A percentile compares a stretch with the other conserved stretches of the same genome.
Evolutionary conservation across 2,329 filamentous ascomycete species (phyloP).

Genomic region (Coniochaeta prunicola): DNA sequence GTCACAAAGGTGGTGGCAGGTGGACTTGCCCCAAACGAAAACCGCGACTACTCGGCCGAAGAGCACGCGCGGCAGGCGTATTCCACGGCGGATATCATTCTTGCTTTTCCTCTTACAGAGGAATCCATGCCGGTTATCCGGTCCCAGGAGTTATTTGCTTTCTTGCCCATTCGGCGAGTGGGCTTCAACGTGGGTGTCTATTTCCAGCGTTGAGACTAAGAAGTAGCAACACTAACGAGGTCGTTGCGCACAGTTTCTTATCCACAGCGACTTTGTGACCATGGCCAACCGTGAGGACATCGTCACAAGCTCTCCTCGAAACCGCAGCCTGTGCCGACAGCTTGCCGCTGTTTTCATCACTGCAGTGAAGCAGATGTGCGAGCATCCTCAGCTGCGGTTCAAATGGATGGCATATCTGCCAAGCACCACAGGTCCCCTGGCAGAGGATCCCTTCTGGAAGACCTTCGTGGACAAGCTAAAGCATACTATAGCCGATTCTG

Average conservation of each 20-base stretch:
- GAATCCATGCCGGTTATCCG: conserved; percentile 24
- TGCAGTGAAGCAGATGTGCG: conserved; percentile 29
- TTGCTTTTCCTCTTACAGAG: conserved; percentile 36
- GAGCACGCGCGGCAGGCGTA: conserved; percentile 16
- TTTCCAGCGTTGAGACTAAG: background rate
- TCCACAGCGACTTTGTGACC: conserved; percentile 43
- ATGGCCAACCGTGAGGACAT: conserved; percentile 36
- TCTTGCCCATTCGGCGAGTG: conserved; percentile 33
- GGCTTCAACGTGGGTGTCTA: conserved; percentile 33
- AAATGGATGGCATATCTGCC: conserved; percentile 40
- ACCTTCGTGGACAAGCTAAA: conserved; percentile 12
- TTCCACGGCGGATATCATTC: conserved; percentile 26
- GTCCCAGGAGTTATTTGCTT: conserved; percentile 35
- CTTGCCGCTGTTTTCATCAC: conserved; percentile 30
- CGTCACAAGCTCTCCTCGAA: conserved; percentile 26
- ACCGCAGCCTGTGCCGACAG: conserved; percentile 23
- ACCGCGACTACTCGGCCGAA: conserved; percentile 20
- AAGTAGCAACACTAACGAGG: background rate
- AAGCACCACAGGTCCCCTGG: conserved; percentile 10
- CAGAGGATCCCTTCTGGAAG: conserved; percentile 19
- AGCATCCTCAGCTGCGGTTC: conserved; percentile 28
- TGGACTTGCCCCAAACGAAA: conserved; percentile 25
- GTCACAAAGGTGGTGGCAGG: conserved; percentile 19
- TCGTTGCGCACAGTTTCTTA: conserved; percentile 29
- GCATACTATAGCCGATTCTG: background rate